Conservation (phyloP, 495 filamentous ascomycete genomes). For the Trypethelium eluteriae region DNA sequence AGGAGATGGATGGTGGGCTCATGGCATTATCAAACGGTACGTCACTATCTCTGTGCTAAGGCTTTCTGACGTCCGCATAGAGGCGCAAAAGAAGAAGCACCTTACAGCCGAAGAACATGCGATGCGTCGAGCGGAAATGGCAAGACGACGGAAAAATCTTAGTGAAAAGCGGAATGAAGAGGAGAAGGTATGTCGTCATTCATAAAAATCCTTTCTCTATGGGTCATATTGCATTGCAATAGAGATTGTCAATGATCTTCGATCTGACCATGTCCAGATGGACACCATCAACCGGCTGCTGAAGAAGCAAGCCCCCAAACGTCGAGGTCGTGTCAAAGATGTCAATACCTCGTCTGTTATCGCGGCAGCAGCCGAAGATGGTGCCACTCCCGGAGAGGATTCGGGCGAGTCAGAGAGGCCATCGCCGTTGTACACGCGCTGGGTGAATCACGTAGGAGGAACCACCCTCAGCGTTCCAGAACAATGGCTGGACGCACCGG, state of each 20-base stretch:
- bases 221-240: background rate
- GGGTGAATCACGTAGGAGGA: conserved; percentile 65
- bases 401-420: conserved; percentile 43
- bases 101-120: conserved; percentile 90
- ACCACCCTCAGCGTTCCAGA: conserved; percentile 66
- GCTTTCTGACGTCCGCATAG: conserved; percentile 38
- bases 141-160: conserved; percentile 86
- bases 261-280: conserved; percentile 50
- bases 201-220: conserved; percentile 13
- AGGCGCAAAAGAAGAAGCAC: conserved; percentile 87
- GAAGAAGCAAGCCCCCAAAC: conserved; percentile 91
- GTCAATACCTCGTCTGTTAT: conserved; percentile 29
- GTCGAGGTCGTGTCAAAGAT: conserved; percentile 47
- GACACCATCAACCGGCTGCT: conserved; percentile 97
- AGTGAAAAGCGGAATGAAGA: conserved; percentile 97
- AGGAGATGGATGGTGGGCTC: conserved; percentile 62
- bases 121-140: conserved; percentile 95
- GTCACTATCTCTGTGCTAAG: conserved; percentile 16
- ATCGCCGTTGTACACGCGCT: conserved; percentile 66
- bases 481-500: conserved; percentile 67
- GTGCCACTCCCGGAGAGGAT: conserved; percentile 46
- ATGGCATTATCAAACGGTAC: conserved; percentile 80
- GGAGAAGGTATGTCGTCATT: conserved; percentile 64
- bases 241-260: background rate
- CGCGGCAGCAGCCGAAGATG: conserved; percentile 46